A percentile compares a stretch with the other conserved stretches of the same genome.
phyloP scores from a whole-genome alignment of 495 filamentous ascomycete species.

The Stereocaulon alpinum region DNA sequence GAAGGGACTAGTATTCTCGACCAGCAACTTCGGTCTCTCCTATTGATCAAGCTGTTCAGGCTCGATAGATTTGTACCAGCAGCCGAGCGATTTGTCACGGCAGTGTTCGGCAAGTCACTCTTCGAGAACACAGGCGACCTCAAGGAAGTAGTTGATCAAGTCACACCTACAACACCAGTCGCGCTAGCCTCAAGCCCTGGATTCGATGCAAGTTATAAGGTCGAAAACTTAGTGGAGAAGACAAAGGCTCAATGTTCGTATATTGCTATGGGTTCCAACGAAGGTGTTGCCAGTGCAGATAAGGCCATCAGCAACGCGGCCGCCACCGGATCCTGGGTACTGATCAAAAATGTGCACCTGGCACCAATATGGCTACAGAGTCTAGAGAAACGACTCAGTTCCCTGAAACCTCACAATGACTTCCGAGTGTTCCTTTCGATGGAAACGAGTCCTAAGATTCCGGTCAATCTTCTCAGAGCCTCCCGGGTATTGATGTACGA shows the following conservation, averaged over 20 bases:
- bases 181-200: conserved; percentile 87
- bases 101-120: conserved; percentile 76
- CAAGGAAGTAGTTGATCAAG: conserved; percentile 71
- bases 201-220: conserved; percentile 98
- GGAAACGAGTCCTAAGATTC: conserved; percentile 95
- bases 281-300: conserved; percentile 83
- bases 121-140: conserved; percentile 77
- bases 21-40: conserved; percentile 68
- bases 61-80: conserved; percentile 90
- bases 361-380: conserved; percentile 93
- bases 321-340: conserved; percentile 86
- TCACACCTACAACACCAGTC: conserved; percentile 75
- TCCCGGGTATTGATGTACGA: conserved; percentile 96
- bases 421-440: conserved; percentile 96
- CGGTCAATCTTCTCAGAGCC: conserved; percentile 87
- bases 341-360: conserved; percentile 98
- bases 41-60: conserved; percentile 88
- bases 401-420: conserved; percentile 85
- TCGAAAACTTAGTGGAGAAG: conserved; percentile 84
- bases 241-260: conserved; percentile 76
- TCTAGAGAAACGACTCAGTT: conserved; percentile 90
- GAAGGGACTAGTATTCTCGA: conserved; percentile 53
- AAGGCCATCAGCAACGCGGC: conserved; percentile 92
- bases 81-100: conserved; percentile 79
- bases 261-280: conserved; percentile 97